Percentiles rank a stretch among this genome's conserved stretches.
Evolutionary conservation across 2,329 filamentous ascomycete genomes (phyloP).

Genomic region (Neospermospora avenae): DNA sequence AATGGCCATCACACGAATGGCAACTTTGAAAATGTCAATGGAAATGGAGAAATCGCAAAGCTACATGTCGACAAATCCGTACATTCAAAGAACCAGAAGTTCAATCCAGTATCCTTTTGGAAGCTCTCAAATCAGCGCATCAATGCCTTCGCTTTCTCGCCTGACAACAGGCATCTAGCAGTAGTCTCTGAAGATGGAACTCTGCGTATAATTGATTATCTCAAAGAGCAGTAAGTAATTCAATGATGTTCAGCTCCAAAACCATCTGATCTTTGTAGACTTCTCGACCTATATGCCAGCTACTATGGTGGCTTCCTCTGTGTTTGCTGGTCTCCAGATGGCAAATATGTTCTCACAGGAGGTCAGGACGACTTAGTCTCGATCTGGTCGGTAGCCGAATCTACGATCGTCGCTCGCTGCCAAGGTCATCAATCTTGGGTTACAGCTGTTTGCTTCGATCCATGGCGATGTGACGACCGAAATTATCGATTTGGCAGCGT

Average conservation of each 20-base stretch:
- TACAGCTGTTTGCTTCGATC: slow-evolving; percentile 88
- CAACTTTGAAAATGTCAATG: slow-evolving; percentile 32
- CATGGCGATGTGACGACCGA: slow-evolving; percentile 92
- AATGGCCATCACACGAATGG: slow-evolving; percentile 37
- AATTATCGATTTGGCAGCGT: slow-evolving; percentile 97
- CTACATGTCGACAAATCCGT: slow-evolving; percentile 86
- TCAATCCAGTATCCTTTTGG: slow-evolving; percentile 90
- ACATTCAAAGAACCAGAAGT: slow-evolving; percentile 88
- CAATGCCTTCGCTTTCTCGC: slow-evolving; percentile 89
- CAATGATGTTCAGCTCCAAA: neutral
- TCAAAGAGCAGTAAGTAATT: slow-evolving; percentile 75
- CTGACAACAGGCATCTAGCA: slow-evolving; percentile 81
- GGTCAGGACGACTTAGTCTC: slow-evolving; percentile 95
- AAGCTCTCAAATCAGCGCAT: slow-evolving; percentile 87
- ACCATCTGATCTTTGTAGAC: slow-evolving; percentile 44
- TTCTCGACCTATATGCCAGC: slow-evolving; percentile 82
- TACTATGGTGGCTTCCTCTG: slow-evolving; percentile 94
- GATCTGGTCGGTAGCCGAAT: slow-evolving; percentile 88
- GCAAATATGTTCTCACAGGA: slow-evolving; percentile 91
- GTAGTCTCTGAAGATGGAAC: slow-evolving; percentile 90
- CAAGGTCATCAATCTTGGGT: slow-evolving; percentile 97
- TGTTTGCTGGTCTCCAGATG: slow-evolving; percentile 96
- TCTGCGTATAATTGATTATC: slow-evolving; percentile 84
- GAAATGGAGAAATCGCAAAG: slow-evolving; percentile 37
- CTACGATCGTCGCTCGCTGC: slow-evolving; percentile 82